Conservation (phyloP, 2,329 filamentous ascomycete species). For the Diaporthe vaccinii region DNA sequence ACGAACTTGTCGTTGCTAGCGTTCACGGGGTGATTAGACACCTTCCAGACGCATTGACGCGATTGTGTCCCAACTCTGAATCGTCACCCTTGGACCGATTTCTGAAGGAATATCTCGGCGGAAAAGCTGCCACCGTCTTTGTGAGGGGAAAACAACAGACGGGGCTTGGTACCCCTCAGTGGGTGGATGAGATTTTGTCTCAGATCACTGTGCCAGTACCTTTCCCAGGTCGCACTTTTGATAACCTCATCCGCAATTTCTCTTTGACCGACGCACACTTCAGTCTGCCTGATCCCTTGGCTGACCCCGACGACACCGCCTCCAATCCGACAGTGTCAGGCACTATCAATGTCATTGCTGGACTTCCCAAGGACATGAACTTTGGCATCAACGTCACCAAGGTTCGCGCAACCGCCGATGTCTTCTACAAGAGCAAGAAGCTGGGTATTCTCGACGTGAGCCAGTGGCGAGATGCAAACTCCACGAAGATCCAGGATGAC, state of each 20-base stretch:
- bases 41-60: conserved; percentile 80
- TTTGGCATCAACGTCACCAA: conserved; percentile 83
- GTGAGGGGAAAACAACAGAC: conserved; percentile 82
- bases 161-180: conserved; percentile 78
- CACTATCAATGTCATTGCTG: conserved; percentile 82
- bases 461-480: conserved; percentile 88
- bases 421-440: conserved; percentile 82
- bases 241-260: conserved; percentile 88
- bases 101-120: conserved; percentile 84
- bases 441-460: conserved; percentile 84
- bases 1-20: conserved; percentile 75
- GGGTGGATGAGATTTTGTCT: conserved; percentile 84
- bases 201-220: conserved; percentile 88
- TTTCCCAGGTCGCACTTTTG: conserved; percentile 85
- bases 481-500: conserved; percentile 74
- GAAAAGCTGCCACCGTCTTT: conserved; percentile 83
- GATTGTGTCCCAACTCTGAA: conserved; percentile 80
- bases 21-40: conserved; percentile 80
- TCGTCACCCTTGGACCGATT: conserved; percentile 89
- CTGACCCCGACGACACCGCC: conserved; percentile 80
- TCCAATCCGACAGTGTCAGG: conserved; percentile 86
- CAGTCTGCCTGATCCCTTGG: conserved; percentile 83
- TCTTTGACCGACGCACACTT: conserved; percentile 89
- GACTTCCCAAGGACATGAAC: conserved; percentile 87
- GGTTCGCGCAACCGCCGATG: conserved; percentile 82